Base-by-base conservation (phyloP, 306 rosid species). In the Hylodesmum podocarpum region DNA sequence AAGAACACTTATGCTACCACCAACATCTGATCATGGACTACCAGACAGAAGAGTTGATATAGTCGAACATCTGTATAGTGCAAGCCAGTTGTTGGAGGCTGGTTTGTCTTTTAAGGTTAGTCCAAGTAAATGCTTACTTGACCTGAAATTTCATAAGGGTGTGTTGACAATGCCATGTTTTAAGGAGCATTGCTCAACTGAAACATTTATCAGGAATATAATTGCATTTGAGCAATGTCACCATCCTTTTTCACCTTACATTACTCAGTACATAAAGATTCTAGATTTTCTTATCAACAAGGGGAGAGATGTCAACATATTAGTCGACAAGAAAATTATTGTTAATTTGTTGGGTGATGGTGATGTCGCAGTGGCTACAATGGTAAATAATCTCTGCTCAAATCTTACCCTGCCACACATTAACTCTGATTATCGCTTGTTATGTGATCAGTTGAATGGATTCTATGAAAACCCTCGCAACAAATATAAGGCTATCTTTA, bases 191-290 rank as follows among this genome's bases (percentile, higher is more conserved):
- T 73, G 13, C 25, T 5, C 22, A 2, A 70, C 81, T 1, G 85
- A 88, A 66, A 8, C 37, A 28, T 5, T 19, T 6, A 8, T 81
- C 51, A 37, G 80, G 36, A 88, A 85, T 13, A 3, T 80, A 7
- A 2, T 83, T 13, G 85, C 88, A 4, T 83, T 83, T 55, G 88
- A 87, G 78, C 82, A 73, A 43, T 73, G 85, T 44, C 67, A 76
- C 44, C 46, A 12, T 51, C 25, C 27, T 14, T 8, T 5, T 16
- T 55, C 77, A 39, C 3, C 44, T 13, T 8, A 40, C 36, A 10
- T 84, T 0, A 70, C 34, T 4, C 76, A 88, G 29, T 86, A 85
- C 41, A 22, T 75, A 1, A 44, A 9, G 33, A 18, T 87, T 7
- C 54, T 87, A 33, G 66, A 76, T 54, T 18, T 63, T 40, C 58